phyloP scores from a whole-genome alignment of 129 eudicot species.

The carrot (Daucus carota) region DNA sequence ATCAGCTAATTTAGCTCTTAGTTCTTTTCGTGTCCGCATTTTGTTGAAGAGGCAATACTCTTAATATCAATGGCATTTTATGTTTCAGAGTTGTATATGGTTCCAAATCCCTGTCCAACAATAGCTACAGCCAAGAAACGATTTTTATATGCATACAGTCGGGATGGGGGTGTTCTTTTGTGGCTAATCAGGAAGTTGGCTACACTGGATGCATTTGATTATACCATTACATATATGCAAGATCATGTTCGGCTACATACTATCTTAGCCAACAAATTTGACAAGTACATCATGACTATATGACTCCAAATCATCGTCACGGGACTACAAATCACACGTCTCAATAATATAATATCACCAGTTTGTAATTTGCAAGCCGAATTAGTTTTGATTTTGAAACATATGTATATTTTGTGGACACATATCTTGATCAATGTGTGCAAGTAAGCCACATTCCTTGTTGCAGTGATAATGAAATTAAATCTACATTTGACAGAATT shows the following conservation, averaged over 20 bases:
- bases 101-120: neutral
- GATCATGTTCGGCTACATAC: neutral
- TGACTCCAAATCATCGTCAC: neutral
- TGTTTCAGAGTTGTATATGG: neutral
- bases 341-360: neutral
- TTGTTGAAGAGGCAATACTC: too few relatives aligned
- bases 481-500: slow-evolving; percentile 50
- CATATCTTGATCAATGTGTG: neutral
- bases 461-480: neutral
- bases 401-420: neutral
- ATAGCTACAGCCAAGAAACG: neutral
- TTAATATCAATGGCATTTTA: neutral
- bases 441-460: neutral
- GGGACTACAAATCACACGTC: neutral
- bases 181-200: neutral
- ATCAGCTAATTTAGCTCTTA: too few relatives aligned
- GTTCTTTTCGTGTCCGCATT: too few relatives aligned
- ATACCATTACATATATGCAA: too few relatives aligned
- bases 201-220: too few relatives aligned
- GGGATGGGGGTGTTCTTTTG: neutral
- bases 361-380: neutral
- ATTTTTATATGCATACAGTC: neutral
- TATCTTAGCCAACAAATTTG: neutral
- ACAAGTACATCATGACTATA: neutral
- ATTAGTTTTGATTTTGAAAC: too few relatives aligned